These are phyloP conservation scores for Entelexis paramagnoliae DNA, from an alignment of 1,139 yeast genomes.

Conservation along the genomic window DNA sequence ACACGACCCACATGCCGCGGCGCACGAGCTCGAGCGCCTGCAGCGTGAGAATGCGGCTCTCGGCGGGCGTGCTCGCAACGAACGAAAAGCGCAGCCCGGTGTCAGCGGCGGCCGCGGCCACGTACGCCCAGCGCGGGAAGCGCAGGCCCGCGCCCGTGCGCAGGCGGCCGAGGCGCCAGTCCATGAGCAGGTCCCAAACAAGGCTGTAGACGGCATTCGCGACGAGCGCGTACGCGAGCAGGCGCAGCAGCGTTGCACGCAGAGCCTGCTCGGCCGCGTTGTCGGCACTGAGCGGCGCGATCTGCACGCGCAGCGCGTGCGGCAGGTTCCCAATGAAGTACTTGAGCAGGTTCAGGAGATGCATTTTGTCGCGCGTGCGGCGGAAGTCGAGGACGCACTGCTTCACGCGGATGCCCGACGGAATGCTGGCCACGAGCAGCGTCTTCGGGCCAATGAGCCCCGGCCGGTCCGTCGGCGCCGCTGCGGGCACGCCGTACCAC, in stretches of 20 bases:
- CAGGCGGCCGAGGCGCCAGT: constrained; percentile 54
- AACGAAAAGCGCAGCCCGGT: constrained; percentile 62
- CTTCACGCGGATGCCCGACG: constrained; percentile 59
- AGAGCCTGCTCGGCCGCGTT: background rate
- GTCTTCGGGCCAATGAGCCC: constrained; percentile 9
- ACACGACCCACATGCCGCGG: constrained; percentile 81
- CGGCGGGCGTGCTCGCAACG: constrained; percentile 31
- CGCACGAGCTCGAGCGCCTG: constrained; percentile 68
- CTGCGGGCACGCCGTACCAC: constrained; percentile 7
- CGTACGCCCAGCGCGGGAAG: constrained; percentile 38
- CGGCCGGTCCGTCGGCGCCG: constrained; percentile 6
- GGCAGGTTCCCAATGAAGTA: constrained; percentile 37
- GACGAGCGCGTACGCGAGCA: constrained; percentile 31
- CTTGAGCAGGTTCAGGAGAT: constrained; percentile 61
- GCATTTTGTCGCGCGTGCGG: constrained; percentile 41
- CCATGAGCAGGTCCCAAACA: constrained; percentile 79
- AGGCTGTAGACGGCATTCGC: constrained; percentile 69
- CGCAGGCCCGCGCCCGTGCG: constrained; percentile 24
- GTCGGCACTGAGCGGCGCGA: constrained; percentile 9
- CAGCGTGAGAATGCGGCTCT: constrained; percentile 36
- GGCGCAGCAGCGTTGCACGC: constrained; percentile 24
- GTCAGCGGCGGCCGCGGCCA: constrained; percentile 48
- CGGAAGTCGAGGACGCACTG: constrained; percentile 70
- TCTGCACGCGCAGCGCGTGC: constrained; percentile 19
- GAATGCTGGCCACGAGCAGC: constrained; percentile 42